phyloP scores from a whole-genome alignment of 2,329 filamentous ascomycete genomes.

The Fusarium kyushuense region DNA sequence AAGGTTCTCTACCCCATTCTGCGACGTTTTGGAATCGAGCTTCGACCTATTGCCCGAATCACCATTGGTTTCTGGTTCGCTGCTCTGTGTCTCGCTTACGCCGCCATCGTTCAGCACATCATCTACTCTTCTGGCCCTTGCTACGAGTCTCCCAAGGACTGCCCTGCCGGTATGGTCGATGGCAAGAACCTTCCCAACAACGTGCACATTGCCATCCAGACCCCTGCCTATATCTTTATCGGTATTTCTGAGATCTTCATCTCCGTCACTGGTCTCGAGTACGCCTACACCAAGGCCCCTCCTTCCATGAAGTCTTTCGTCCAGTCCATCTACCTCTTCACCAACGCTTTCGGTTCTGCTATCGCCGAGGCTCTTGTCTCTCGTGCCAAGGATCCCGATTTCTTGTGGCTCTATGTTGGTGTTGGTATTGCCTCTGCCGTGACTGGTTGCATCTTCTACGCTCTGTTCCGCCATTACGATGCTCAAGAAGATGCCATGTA shows the following conservation, averaged over 20 bases:
- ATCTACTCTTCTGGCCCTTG: conserved; percentile 68
- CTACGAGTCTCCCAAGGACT: conserved; percentile 58
- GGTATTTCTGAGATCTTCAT: conserved; percentile 72
- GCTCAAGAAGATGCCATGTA: conserved; percentile 55
- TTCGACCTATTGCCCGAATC: conserved; percentile 75
- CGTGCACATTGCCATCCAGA: conserved; percentile 67
- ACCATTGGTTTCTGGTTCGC: conserved; percentile 70
- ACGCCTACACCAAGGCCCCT: conserved; percentile 80
- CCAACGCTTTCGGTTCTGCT: conserved; percentile 68
- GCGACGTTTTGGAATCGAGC: conserved; percentile 66
- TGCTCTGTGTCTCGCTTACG: conserved; percentile 68
- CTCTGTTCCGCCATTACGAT: conserved; percentile 55
- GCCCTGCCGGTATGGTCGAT: conserved; percentile 51
- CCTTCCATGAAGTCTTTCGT: conserved; percentile 75
- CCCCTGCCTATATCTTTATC: conserved; percentile 68
- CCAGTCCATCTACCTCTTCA: conserved; percentile 70
- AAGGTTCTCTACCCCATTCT: conserved; percentile 71
- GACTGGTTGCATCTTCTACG: conserved; percentile 66
- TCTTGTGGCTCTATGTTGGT: conserved; percentile 75
- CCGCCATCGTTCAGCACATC: conserved; percentile 69
- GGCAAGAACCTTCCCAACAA: conserved; percentile 54
- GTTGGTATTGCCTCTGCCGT: conserved; percentile 63
- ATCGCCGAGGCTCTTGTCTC: conserved; percentile 73
- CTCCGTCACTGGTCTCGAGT: conserved; percentile 77
- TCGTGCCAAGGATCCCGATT: conserved; percentile 70